phyloP scores from a whole-genome alignment of 306 rosid genomes.

The Hippophae rhamnoides region DNA sequence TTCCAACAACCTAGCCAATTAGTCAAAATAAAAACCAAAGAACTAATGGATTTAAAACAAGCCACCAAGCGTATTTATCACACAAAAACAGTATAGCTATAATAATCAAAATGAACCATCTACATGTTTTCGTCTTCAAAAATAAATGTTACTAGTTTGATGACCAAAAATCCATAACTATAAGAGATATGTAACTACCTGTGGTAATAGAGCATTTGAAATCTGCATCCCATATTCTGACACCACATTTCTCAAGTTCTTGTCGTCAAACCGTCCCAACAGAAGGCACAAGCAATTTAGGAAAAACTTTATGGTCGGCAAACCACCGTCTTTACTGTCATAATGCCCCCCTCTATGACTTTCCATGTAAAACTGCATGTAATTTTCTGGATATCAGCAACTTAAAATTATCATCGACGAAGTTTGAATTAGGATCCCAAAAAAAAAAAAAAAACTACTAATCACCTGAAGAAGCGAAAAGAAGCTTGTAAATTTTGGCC shows the following conservation, averaged over 20 bases:
- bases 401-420: constrained; percentile 9
- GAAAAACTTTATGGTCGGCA: constrained; percentile 73
- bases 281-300: constrained; percentile 78
- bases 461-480: not conserved
- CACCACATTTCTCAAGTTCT: constrained; percentile 47
- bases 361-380: constrained; percentile 57
- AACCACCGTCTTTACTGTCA: constrained; percentile 46
- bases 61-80: too few species aligned
- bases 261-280: constrained; percentile 65
- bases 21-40: too few species aligned
- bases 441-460: not conserved
- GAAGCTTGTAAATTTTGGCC: not conserved
- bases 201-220: constrained; percentile 56
- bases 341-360: constrained; percentile 45
- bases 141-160: too few species aligned
- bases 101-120: too few species aligned
- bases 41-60: too few species aligned
- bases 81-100: too few species aligned
- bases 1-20: too few species aligned
- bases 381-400: constrained; percentile 20
- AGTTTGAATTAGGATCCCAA: not conserved
- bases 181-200: constrained; percentile 34
- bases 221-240: constrained; percentile 60
- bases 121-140: too few species aligned
- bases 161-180: not conserved